Conservation (phyloP, 257 asterid genomes). For the Solanum sparsipilum region DNA sequence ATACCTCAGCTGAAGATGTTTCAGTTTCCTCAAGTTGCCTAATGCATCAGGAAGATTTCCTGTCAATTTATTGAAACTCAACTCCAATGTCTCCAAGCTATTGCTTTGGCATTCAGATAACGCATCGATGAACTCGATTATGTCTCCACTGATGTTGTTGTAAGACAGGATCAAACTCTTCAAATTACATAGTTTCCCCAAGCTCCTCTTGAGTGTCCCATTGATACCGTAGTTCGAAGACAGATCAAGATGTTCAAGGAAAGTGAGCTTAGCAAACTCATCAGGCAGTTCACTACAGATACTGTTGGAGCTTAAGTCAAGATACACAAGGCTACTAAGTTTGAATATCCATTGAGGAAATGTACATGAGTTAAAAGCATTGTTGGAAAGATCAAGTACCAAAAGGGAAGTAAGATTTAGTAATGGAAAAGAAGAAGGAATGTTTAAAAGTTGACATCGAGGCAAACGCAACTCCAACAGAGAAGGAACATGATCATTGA, state of each 20-base stretch:
- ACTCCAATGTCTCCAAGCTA: slow-evolving; percentile 9
- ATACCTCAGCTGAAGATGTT: neutral
- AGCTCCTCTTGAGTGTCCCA: slow-evolving; percentile 8
- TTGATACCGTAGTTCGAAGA: slow-evolving; percentile 5
- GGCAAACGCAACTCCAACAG: slow-evolving; percentile 23
- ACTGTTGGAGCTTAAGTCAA: slow-evolving; percentile 2
- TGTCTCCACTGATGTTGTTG: slow-evolving; percentile 8
- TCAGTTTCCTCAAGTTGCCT: slow-evolving; percentile 10
- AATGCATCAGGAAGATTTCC: slow-evolving; percentile 14
- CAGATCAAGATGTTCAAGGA: slow-evolving; percentile 16
- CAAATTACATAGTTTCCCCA: slow-evolving; percentile 16
- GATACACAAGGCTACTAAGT: slow-evolving; percentile 9
- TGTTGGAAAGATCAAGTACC: slow-evolving; percentile 21
- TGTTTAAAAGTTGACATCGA: slow-evolving; percentile 11
- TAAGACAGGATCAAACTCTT: neutral
- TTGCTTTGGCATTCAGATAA: slow-evolving; percentile 12
- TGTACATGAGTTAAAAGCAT: slow-evolving; percentile 6
- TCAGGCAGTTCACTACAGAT: neutral
- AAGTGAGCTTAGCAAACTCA: slow-evolving; percentile 7
- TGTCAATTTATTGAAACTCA: slow-evolving; percentile 6
- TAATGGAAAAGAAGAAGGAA: slow-evolving; percentile 15
- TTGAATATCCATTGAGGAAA: slow-evolving; percentile 23
- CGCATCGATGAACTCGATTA: slow-evolving; percentile 3
- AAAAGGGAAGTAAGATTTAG: slow-evolving; percentile 22
- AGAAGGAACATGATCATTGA: slow-evolving; percentile 10